Evolutionary conservation across 768 basidiomycete species (phyloP), one percentile per base, ranked within the genome.

Genomic region (Vishniacozyma victoriae): DNA sequence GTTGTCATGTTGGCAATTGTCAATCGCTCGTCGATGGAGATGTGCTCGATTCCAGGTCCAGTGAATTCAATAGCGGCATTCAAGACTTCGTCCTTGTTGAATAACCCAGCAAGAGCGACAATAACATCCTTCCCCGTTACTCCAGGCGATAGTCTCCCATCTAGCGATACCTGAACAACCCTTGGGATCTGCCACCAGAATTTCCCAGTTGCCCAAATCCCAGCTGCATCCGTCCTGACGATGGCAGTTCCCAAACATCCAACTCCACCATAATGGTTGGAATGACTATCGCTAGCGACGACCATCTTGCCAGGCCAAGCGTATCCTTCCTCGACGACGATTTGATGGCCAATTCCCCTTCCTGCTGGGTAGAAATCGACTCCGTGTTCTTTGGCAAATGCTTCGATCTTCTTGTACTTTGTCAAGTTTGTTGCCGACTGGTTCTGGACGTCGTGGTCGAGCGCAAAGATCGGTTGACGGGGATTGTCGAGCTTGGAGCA

Each of bases 1-100:
- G 95, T 97, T 4, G 95, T 97, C 95, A 97, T 99, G 72, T 99
- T 97, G n/a, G 91, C 78, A 57, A 97, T 97, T 0, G 93, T 92
- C 38, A 99, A 78, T 35, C 95, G 81, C 60, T 97, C 92, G 65
- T 99, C 93, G 46, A 99, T 79, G 3, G 80, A 73, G 41, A 99
- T 76, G 15, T 81, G 77, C 15, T 79, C 66, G 9, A 96, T 78
- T 20, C 95, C 95, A 26, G 87, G 83, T 11, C 95, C 95, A 0
- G 84, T 82, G 70, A 99, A 99, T 71, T 99, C 95, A 70, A 99
- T 83, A 1, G 92, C 95, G 22, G 86, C 86, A 63, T 99, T 99
- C 39, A 99, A 78, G 2, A 97, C 95, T 70, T 97, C 89, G 69
- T 97, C 93, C 51, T 84, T 79, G 76, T 93, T 93, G 77, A 97